Base-by-base conservation (phyloP, 805 yeast genomes). In the Metschnikowia kunwiensis region DNA sequence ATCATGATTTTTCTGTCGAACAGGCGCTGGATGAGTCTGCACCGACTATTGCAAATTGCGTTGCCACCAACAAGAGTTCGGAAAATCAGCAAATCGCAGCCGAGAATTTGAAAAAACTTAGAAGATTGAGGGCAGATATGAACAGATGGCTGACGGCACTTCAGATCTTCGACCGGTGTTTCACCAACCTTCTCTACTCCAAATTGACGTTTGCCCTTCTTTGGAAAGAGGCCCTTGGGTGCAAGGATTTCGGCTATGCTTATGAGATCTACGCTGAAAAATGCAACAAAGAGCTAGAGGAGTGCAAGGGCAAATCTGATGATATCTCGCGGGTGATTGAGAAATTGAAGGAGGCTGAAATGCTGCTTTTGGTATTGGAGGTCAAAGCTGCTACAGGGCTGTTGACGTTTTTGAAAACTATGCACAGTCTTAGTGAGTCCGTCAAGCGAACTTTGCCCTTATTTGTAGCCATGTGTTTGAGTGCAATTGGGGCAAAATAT, bases 181-280 rank as follows among this genome's bases (percentile, higher is more conserved):
- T 31, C 19, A 7, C 17, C 6, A 15, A 14, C 11, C 22, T 31
- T 21, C 31, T 36, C 11, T 15, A 27, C n/a, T 24, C 17, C 11
- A 22, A 27, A 15, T 16, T 23, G 21, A 30, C 23, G 4, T 36
- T 27, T 24, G 36, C 40, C 5, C 21, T 14, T 2, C 19, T 13
- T 24, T 36, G 40, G 40, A 36, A 27, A 24, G 23, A 26, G 8
- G 30, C 26, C 6, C 36, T 36, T n/a, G 36, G 32, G 17, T 31
- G 20, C 17, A 19, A 36, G 10, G 13, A 32, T 10, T 36, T 20
- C 18, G 40, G 40, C 6, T 36, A 36, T 22, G 40, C 40, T n/a
- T 42, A 34, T 15, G 42, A 42, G 15, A 32, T 32, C 15, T 42
- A 37, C 23, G 29, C 27, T 23, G 37, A 34, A 20, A 42, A 42